Conservation (phyloP, 2,329 filamentous ascomycete species). For the Byssochlamys sp. region DNA sequence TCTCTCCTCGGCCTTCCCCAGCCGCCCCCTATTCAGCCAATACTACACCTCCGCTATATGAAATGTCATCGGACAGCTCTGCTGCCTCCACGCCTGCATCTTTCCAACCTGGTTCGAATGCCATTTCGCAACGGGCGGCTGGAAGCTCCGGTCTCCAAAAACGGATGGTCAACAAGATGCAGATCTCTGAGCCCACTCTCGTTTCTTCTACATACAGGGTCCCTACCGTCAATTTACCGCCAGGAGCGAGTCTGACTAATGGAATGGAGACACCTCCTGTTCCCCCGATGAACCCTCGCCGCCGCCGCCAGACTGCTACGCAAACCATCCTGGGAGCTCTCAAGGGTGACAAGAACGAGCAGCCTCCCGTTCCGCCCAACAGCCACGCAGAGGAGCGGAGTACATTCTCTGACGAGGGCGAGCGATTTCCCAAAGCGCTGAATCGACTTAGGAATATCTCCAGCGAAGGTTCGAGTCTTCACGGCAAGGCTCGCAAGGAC, state of each 20-base stretch:
- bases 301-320: constrained; percentile 41
- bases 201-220: constrained; percentile 48
- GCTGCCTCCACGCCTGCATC: constrained; percentile 20
- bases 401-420: constrained; percentile 35
- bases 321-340: constrained; percentile 32
- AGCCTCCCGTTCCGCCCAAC: constrained; percentile 13
- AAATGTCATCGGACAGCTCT: constrained; percentile 35
- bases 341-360: constrained; percentile 27
- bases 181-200: constrained; percentile 52
- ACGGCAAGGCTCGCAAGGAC: constrained; percentile 36
- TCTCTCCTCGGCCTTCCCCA: constrained; percentile 35
- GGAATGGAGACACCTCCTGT: constrained; percentile 45
- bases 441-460: constrained; percentile 39
- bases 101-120: constrained; percentile 13
- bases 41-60: constrained; percentile 45
- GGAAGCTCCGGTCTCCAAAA: constrained; percentile 37
- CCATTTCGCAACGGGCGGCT: constrained; percentile 20
- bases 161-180: constrained; percentile 49
- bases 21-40: constrained; percentile 42
- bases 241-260: constrained; percentile 47
- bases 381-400: constrained; percentile 25
- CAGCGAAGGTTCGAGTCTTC: constrained; percentile 42
- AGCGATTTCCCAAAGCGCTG: constrained; percentile 27
- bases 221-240: constrained; percentile 48
- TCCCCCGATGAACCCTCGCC: constrained; percentile 51